These are phyloP conservation scores for Larix kaempferi DNA, from an alignment of 75 land plant species.

Conservation along the genomic window DNA sequence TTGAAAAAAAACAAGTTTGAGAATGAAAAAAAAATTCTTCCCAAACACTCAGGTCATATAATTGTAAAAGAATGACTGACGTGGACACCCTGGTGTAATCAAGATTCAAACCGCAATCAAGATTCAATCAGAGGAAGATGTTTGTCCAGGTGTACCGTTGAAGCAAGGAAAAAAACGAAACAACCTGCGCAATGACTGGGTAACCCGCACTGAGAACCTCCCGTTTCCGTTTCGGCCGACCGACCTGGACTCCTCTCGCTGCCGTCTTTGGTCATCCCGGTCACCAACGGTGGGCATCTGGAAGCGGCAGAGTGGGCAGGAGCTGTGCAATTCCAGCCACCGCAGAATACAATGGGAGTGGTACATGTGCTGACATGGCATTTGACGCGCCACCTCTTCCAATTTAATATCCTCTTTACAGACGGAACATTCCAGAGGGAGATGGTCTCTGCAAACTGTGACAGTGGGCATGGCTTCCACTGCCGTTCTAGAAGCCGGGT, in stretches of 20 bases:
- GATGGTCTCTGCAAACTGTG: constrained; percentile 14
- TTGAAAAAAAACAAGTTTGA: no score
- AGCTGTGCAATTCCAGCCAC: constrained; percentile 42
- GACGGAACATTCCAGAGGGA: constrained; percentile 20
- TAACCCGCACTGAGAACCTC: no score
- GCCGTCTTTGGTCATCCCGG: not conserved
- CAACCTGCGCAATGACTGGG: no score
- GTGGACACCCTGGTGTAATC: no score
- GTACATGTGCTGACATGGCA: constrained; percentile 57
- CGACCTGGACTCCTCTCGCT: not conserved
- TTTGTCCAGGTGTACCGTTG: no score
- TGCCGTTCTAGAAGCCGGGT: constrained; percentile 2
- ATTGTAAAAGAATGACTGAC: no score
- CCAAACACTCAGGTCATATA: no score
- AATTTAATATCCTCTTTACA: constrained; percentile 38
- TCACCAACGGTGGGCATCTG: constrained; percentile 38
- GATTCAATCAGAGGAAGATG: no score
- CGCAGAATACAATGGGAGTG: constrained; percentile 37
- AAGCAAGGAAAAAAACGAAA: no score
- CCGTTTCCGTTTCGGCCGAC: no score
- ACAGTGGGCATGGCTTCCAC: constrained; percentile 31
- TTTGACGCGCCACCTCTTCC: constrained; percentile 24
- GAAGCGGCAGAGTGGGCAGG: constrained; percentile 57
- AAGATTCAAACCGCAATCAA: no score
- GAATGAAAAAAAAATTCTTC: no score